These are phyloP conservation scores for Geotrichum phurueaensis DNA, from an alignment of 1,139 yeast genomes.

Conservation along the genomic window DNA sequence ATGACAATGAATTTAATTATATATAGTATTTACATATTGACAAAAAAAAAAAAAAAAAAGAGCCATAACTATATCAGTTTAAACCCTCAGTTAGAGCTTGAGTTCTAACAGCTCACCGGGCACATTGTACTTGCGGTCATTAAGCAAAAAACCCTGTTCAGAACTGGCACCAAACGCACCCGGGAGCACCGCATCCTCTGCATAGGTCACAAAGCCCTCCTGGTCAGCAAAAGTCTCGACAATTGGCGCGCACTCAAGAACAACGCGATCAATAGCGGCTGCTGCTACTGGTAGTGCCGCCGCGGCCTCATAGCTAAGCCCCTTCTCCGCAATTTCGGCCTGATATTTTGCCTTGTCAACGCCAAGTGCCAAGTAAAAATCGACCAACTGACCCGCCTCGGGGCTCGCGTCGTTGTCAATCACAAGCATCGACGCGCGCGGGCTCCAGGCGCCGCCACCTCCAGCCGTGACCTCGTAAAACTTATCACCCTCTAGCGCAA, in stretches of 20 bases:
- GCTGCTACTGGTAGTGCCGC: background rate
- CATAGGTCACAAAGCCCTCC: conserved; percentile 16
- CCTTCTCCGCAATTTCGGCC: conserved; percentile 1
- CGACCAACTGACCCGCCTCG: conserved; percentile 42
- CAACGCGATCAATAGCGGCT: conserved; percentile 7
- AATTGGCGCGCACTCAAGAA: conserved; percentile 26
- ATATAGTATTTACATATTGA: background rate
- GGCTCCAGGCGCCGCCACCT: conserved; percentile 64
- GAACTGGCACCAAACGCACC: conserved; percentile 33
- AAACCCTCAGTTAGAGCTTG: background rate
- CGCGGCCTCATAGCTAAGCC: background rate
- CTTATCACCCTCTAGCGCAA: conserved; percentile 18
- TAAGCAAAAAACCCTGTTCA: conserved; percentile 33
- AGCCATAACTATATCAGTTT: too few species aligned
- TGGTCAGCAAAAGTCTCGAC: conserved; percentile 20
- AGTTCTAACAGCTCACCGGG: conserved; percentile 27
- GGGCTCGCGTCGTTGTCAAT: conserved; percentile 51
- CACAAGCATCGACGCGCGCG: conserved; percentile 53
- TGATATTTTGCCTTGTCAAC: background rate
- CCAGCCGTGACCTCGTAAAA: conserved; percentile 48
- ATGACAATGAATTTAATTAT: too few species aligned
- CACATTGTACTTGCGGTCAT: conserved; percentile 32
- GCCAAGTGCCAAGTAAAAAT: conserved; percentile 38
- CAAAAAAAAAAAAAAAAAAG: too few species aligned
- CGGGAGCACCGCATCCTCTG: conserved; percentile 18